Base-by-base conservation (phyloP, 345 rosid genomes). In the Erysimum cheiranthoides region DNA sequence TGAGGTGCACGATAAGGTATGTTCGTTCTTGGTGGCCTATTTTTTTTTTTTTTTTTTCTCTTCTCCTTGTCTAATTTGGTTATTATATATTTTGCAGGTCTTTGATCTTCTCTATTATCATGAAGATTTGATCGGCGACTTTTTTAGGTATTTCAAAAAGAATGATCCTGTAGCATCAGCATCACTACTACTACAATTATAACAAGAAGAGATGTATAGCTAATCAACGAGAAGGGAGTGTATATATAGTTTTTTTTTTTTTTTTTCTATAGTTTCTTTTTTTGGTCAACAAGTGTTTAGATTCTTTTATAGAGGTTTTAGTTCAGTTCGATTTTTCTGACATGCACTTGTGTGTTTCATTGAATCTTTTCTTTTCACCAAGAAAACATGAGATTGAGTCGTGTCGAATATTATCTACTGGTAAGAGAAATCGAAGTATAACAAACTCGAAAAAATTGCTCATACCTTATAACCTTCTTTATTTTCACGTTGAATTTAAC, bases 111-210 rank as follows among this genome's bases (percentile, higher is more conserved):
- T 71, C 31, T 61, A 71, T 31, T 71, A 61, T 38, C 75, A 71
- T 61, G 75, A 71, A 36, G 75, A 71, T 53, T 49, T 71, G 68
- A 36, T 50, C 17, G 49, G 27, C 30, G 68, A 61, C 3, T 61
- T 71, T 7, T 10, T 17, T 18, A n/a, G 30, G 18, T 14, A 40
- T 35, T 8, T 61, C 42, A 16, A 11, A 16, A 50, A 71, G 39
- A 16, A 13, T 1, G 28, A n/a, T 3, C 4, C 0, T 14, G 34
- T 40, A 7, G 12, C 50, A 61, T 12, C 21, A 6, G 8, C 35
- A 60, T n/a, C 59, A 35, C 39, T 32, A 66, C 50, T 35, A 8
- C 6, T 61, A 13, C 3, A 14, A 6, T 2, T 14, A 40, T 27
- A 40, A 63, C 13, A 5, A 32, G 25, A 21, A 45, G 25, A 21